Evolutionary conservation across 257 asterid species (phyloP).

Genomic region (Solanum piurae): DNA sequence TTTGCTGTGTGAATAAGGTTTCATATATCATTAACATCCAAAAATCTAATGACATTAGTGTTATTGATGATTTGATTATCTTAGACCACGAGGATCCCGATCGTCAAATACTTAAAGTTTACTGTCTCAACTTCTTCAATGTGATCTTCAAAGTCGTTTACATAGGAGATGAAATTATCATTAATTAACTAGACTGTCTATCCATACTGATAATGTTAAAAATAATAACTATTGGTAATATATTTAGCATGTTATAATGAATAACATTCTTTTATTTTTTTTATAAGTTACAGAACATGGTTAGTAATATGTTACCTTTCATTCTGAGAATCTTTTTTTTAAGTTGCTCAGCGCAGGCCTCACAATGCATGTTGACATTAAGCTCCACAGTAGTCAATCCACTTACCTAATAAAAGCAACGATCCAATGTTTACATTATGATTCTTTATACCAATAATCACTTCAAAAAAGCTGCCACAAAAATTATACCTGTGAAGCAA

Average conservation of each 20-base stretch:
- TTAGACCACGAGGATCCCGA: not conserved
- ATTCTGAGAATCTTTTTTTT: slow-evolving; percentile 78
- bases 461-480: not conserved
- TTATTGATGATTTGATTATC: not conserved
- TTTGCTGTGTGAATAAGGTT: not conserved
- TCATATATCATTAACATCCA: not conserved
- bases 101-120: not conserved
- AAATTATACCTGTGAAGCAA: slow-evolving; percentile 59
- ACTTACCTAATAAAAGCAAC: slow-evolving; percentile 31
- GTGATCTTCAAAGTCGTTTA: not conserved
- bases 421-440: not conserved
- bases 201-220: not conserved
- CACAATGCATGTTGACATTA: slow-evolving; percentile 81
- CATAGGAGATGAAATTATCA: not conserved
- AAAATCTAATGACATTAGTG: not conserved
- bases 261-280: too few species aligned
- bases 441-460: not conserved
- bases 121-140: not conserved
- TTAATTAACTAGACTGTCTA: not conserved
- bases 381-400: slow-evolving; percentile 54
- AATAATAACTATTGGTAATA: too few species aligned
- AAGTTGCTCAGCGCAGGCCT: slow-evolving; percentile 78
- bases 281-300: not conserved
- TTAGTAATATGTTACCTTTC: slow-evolving; percentile 41
- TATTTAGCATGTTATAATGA: too few species aligned